Evolutionary conservation across 441 rosid species (phyloP), one percentile per base, ranked within the genome.

Genomic region (Melastoma candidum): DNA sequence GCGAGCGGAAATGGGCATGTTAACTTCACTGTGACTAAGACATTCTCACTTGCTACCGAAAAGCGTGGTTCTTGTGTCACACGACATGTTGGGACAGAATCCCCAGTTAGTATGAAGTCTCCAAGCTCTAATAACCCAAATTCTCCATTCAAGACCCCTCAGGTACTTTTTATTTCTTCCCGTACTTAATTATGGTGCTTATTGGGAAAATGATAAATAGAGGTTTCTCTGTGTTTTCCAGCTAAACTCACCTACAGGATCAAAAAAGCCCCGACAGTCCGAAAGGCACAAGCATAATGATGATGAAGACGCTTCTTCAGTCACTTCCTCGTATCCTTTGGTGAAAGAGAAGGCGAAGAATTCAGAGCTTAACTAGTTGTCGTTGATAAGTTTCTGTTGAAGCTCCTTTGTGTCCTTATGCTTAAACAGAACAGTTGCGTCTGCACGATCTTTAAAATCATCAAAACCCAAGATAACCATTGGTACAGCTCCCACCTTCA

Each of bases 321-420:
- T 87, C 1, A 65, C 85, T 54, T 94, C 97, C 71, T 90, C 96
- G 96, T 94, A 94, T 87, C 87, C 95, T 84, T 52, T 52, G 14
- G 41, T 36, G 41, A 36, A 36, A 36, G 8, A 4, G 7, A 36
- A 36, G 41, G 41, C 22, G 1, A 0, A 2, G 41, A 36, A 3
- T 9, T 36, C 8, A 2, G 41, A 36, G 41, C 6, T 47, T 49
- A 17, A 11, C 27, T 12, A 57, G 32, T 57, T 26, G 7, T 47
- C 22, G 22, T 48, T 4, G 1, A 36, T 36, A 29, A 29, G 41
- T 36, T 26, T 39, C 26, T 62, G 32, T 53, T 43, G 49, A 41
- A 48, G 48, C 43, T 39, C n/a, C 26, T 47, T 68, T 60, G 41
- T 9, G 41, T 54, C 90, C 89, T 82, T 77, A 80, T 74, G 77